Conservation (phyloP, 202 grass and related monocot species). For the Carex arenaria region DNA sequence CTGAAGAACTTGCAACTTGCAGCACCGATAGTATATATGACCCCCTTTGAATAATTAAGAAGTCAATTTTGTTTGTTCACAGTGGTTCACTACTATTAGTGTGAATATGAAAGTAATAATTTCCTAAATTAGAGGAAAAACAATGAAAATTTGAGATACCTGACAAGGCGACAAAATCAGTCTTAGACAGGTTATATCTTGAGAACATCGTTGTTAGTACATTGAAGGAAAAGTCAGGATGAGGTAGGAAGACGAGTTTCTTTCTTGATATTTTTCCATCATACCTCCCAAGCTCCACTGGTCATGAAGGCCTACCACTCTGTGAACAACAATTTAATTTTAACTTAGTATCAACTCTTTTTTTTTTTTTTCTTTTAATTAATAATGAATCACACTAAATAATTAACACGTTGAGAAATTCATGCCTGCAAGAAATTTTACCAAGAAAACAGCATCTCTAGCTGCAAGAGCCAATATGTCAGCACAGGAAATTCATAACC, state of each 20-base stretch:
- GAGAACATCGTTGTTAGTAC: conserved; percentile 59
- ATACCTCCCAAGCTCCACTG: conserved; percentile 68
- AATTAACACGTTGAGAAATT: neutral
- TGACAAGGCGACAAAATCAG: conserved; percentile 78
- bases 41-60: conserved; percentile 29
- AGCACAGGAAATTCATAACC: too few species aligned
- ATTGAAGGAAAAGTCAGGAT: conserved; percentile 40
- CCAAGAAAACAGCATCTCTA: conserved; percentile 62
- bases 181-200: conserved; percentile 49
- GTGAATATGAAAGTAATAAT: neutral
- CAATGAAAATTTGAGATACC: conserved; percentile 16
- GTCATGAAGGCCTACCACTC: conserved; percentile 50
- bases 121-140: neutral
- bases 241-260: conserved; percentile 51
- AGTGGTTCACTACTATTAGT: neutral
- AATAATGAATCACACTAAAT: conserved; percentile 1
- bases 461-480: conserved; percentile 71
- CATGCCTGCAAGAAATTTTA: neutral
- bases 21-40: conserved; percentile 57
- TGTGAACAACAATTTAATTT: conserved; percentile 8
- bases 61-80: neutral
- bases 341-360: neutral
- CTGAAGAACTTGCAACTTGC: conserved; percentile 48
- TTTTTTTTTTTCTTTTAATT: neutral
- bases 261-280: conserved; percentile 54